phyloP scores from a whole-genome alignment of 768 basidiomycete genomes.

The Macrolepiota dolichaula region DNA sequence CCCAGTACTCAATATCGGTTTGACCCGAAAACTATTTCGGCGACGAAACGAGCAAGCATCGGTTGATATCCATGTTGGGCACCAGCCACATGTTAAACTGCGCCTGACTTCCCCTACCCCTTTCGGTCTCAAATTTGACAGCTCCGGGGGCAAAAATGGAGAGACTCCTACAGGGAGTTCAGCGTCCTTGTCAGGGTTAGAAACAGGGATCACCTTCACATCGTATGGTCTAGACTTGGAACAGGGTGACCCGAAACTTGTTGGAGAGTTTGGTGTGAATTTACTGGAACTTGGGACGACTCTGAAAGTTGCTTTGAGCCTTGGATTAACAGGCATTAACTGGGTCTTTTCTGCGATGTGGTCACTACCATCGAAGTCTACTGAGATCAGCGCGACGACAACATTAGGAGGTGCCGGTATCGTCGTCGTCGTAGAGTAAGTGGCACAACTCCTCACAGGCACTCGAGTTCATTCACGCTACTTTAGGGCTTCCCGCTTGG shows the following conservation, averaged over 20 bases:
- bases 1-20: too few relatives aligned
- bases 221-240: slow-evolving; percentile 10
- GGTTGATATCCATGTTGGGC: slow-evolving; percentile 33
- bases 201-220: slow-evolving; percentile 40
- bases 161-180: slow-evolving; percentile 29
- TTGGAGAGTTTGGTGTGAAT: slow-evolving; percentile 47
- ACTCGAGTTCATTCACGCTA: slow-evolving; percentile 14
- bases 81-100: slow-evolving; percentile 22
- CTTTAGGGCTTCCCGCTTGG: slow-evolving; percentile 49
- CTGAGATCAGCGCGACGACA: slow-evolving; percentile 23
- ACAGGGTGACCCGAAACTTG: slow-evolving; percentile 34
- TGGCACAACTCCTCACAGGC: slow-evolving; percentile 16
- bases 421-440: slow-evolving; percentile 55
- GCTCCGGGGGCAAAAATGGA: slow-evolving; percentile 40
- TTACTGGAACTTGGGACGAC: slow-evolving; percentile 55
- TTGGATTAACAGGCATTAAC: slow-evolving; percentile 40
- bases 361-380: slow-evolving; percentile 7
- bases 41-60: slow-evolving; percentile 40
- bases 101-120: slow-evolving; percentile 45
- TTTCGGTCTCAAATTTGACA: slow-evolving; percentile 46
- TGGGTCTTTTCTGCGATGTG: slow-evolving; percentile 9
- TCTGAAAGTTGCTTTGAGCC: slow-evolving; percentile 46
- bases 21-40: slow-evolving; percentile 51
- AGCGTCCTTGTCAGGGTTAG: slow-evolving; percentile 6
- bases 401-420: slow-evolving; percentile 45